Evolutionary conservation across 352 stramenopile genomes (phyloP).

Genomic region (Phytophthora parvispora): DNA sequence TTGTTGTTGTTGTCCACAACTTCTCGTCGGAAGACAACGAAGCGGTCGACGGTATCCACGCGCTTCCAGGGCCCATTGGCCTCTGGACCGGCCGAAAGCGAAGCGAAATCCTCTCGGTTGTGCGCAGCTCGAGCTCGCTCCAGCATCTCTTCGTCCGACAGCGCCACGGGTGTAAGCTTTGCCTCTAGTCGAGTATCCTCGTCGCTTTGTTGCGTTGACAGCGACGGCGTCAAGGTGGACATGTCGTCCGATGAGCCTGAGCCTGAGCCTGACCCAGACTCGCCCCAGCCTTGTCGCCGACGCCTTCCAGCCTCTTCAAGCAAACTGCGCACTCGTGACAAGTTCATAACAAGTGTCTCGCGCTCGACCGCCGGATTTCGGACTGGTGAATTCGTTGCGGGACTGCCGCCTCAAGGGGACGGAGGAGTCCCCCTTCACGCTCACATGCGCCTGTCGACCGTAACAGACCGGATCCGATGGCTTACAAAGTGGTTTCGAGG

Average conservation of each 20-base stretch:
- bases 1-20: not conserved
- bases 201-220: constrained; percentile 20
- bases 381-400: not conserved
- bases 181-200: constrained; percentile 16
- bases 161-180: not conserved
- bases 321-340: constrained; percentile 3
- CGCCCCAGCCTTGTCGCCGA: not conserved
- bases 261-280: not conserved
- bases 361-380: not conserved
- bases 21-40: constrained; percentile 12
- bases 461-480: not conserved
- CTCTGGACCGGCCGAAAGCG: constrained; percentile 4
- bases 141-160: constrained; percentile 11
- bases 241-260: not conserved
- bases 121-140: constrained; percentile 11
- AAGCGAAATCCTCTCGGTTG: constrained; percentile 9
- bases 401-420: not conserved
- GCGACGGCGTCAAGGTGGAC: not conserved
- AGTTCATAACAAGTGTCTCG: not conserved
- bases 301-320: constrained; percentile 7
- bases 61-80: constrained; percentile 7
- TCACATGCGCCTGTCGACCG: not conserved
- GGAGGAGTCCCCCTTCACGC: not conserved
- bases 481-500: not conserved
- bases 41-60: constrained; percentile 7